Conservation (phyloP, 352 stramenopile species). For the Pythium brassicae region DNA sequence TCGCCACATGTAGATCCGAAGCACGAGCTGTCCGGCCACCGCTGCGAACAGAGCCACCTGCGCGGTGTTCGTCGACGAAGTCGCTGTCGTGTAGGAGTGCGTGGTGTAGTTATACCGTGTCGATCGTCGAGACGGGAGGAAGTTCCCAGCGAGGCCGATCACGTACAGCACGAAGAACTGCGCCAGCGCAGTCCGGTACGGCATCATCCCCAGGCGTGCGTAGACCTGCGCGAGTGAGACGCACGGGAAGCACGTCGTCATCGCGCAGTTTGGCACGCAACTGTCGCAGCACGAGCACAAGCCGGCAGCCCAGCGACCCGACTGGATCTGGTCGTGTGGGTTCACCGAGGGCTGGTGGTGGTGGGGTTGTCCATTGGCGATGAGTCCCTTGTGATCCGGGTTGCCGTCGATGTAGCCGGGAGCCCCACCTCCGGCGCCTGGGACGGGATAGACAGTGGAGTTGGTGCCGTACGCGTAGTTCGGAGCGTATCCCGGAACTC, state of each 20-base stretch:
- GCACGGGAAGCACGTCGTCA: slow-evolving; percentile 24
- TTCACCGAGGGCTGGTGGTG: not conserved
- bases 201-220: slow-evolving; percentile 15
- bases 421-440: not conserved
- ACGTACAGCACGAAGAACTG: slow-evolving; percentile 8
- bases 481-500: not conserved
- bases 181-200: slow-evolving; percentile 7
- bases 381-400: not conserved
- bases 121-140: not conserved
- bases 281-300: slow-evolving; percentile 24
- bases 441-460: not conserved
- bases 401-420: not conserved
- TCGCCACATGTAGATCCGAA: slow-evolving; percentile 5
- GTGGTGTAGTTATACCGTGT: not conserved
- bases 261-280: slow-evolving; percentile 21
- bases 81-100: not conserved
- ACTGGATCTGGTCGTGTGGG: slow-evolving; percentile 11
- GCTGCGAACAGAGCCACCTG: not conserved
- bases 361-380: not conserved
- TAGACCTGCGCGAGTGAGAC: slow-evolving; percentile 26
- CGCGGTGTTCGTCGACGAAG: not conserved
- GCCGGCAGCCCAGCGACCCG: slow-evolving; percentile 10
- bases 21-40: not conserved
- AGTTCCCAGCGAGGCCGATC: not conserved
- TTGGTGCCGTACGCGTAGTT: not conserved